Evolutionary conservation across 1,139 yeast species (phyloP), one percentile per base, ranked within the genome.

Genomic region (Pichia sp.): DNA sequence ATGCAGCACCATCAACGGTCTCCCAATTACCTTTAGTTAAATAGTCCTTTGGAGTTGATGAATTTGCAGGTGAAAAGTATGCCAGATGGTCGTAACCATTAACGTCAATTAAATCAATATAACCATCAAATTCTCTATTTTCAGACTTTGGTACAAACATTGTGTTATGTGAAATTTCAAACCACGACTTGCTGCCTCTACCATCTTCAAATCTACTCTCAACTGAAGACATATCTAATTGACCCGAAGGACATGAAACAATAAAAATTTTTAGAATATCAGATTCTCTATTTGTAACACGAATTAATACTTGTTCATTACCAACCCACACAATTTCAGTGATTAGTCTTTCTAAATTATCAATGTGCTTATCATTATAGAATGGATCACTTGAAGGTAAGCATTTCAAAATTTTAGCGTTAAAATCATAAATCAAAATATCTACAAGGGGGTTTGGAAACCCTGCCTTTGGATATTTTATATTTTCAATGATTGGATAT

Each of bases 141-240:
- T 68, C 71, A 56, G 86, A 80, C 54, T 79, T 78, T 10, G 96
- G 96, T 42, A 93, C 75, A 62, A 71, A 84, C 36, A 79, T 69
- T 0, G 95, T 83, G 59, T 84, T 81, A 57, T 84, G 87, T 10
- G 88, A 79, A 42, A 91, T 82, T 66, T 93, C 99, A 73, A 91
- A 89, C 77, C 87, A 79, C 13, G 81, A 74, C 13, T 61, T 62
- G 2, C 56, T 51, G 38, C 54, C 50, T 34, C 56, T 54, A 19
- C 77, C 71, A 46, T 74, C 70, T 45, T 67, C 69, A 5, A 72
- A 65, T 55, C 83, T 70, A 14, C 75, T 68, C 45, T 67, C 72
- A 45, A 56, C 59, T 41, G 74, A 66, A 0, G 65, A 55, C 33
- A 67, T 61, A 25, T 48, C 25, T 46, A 63, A 18, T 29, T 45